These are phyloP conservation scores for Lodderomyces parapsilosis DNA, from an alignment of 1,139 yeast species.

Conservation along the genomic window DNA sequence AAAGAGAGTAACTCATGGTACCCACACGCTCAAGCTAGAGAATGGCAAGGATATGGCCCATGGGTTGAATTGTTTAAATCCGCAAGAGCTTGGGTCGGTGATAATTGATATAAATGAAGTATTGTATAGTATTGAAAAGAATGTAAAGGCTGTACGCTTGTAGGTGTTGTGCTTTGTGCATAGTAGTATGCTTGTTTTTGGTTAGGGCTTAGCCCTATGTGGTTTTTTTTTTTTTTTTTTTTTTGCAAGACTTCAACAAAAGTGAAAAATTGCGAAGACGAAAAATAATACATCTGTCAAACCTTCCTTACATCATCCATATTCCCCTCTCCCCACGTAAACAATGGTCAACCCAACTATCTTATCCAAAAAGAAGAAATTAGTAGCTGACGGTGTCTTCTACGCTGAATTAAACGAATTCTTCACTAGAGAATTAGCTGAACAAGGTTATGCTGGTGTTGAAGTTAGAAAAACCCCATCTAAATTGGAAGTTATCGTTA, in stretches of 20 bases:
- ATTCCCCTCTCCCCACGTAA: neutral
- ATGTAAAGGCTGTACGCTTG: neutral
- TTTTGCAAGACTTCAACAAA: conserved; percentile 1
- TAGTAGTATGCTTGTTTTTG: neutral
- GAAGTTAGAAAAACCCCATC: conserved; percentile 99
- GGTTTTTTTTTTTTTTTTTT: neutral
- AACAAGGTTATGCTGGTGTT: conserved; percentile 99
- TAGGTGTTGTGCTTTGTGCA: neutral
- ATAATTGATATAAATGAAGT: conserved; percentile 14
- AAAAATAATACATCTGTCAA: too few species aligned
- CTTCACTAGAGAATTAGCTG: conserved; percentile 99
- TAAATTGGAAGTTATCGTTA: conserved; percentile 96
- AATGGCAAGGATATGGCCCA: conserved; percentile 80
- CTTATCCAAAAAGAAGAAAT: conserved; percentile 84
- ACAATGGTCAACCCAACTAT: conserved; percentile 46
- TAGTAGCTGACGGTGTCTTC: conserved; percentile 99
- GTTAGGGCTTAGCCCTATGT: conserved; percentile 1
- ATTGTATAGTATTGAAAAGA: conserved; percentile 8
- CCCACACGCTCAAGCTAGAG: conserved; percentile 64
- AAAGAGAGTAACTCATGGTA: conserved; percentile 89
- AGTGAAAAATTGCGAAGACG: neutral
- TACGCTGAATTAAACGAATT: conserved; percentile 99
- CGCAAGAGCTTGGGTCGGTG: conserved; percentile 92
- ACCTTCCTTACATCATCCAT: neutral
- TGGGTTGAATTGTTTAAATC: conserved; percentile 94